phyloP scores from a whole-genome alignment of 2,329 filamentous ascomycete species.

The Hortaea werneckii region DNA sequence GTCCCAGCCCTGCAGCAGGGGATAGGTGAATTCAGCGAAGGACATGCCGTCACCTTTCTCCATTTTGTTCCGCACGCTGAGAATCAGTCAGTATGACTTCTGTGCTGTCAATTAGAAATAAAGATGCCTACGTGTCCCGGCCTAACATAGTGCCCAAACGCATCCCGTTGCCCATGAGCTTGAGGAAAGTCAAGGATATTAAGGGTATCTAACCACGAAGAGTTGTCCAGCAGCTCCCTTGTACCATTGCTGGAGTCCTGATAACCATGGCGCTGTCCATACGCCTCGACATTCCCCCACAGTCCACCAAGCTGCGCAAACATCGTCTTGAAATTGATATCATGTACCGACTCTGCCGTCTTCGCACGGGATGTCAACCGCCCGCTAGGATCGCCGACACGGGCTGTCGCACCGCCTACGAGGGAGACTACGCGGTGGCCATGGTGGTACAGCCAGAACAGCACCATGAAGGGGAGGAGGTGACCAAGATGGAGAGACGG shows the following conservation, averaged over 20 bases:
- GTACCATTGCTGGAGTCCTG: conserved; percentile 49
- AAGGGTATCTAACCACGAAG: conserved; percentile 65
- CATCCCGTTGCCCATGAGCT: conserved; percentile 60
- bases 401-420: conserved; percentile 55
- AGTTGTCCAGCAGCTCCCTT: conserved; percentile 68
- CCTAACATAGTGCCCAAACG: conserved; percentile 79
- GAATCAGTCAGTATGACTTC: conserved; percentile 3
- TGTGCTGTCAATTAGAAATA: neutral
- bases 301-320: conserved; percentile 61
- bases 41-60: conserved; percentile 86
- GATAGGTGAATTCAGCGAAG: conserved; percentile 86
- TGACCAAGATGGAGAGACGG: conserved; percentile 72
- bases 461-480: conserved; percentile 68
- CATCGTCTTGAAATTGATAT: conserved; percentile 57
- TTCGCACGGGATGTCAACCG: conserved; percentile 52
- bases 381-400: conserved; percentile 69
- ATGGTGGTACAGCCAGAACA: conserved; percentile 75
- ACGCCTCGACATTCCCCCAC: conserved; percentile 61
- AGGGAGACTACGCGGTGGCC: conserved; percentile 60
- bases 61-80: conserved; percentile 69
- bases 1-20: conserved; percentile 89
- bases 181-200: conserved; percentile 64
- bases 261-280: conserved; percentile 57
- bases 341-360: conserved; percentile 42
- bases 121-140: conserved; percentile 64